These are phyloP conservation scores for Aureobasidium mangrovei DNA, from an alignment of 2,329 filamentous ascomycete species.

Conservation along the genomic window DNA sequence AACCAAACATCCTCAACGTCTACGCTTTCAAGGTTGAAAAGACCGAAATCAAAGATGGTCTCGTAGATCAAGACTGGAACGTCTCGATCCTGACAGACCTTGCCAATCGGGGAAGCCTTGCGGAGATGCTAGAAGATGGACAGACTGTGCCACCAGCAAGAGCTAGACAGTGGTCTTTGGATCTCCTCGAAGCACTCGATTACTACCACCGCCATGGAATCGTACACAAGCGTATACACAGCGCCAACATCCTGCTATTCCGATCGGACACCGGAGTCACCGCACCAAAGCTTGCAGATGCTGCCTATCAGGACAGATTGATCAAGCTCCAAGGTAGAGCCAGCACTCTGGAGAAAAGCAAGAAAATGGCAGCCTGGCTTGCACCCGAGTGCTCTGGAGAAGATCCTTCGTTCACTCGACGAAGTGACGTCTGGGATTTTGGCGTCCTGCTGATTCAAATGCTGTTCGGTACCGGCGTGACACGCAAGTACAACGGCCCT, in stretches of 20 bases:
- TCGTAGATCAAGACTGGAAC: conserved; percentile 47
- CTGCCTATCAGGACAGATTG: conserved; percentile 50
- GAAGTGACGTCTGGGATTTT: conserved; percentile 92
- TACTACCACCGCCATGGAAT: conserved; percentile 80
- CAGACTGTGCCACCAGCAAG: conserved; percentile 56
- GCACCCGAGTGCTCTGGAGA: conserved; percentile 23
- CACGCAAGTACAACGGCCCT: conserved; percentile 71
- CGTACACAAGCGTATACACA: conserved; percentile 68
- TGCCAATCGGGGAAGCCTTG: conserved; percentile 72
- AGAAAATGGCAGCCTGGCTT: conserved; percentile 35
- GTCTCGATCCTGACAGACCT: conserved; percentile 67
- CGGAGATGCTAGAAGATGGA: conserved; percentile 72
- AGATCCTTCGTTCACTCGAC: conserved; percentile 49
- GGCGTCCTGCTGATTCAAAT: conserved; percentile 89
- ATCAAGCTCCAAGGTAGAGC: conserved; percentile 8
- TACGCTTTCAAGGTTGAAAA: conserved; percentile 63
- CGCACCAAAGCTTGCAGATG: conserved; percentile 65
- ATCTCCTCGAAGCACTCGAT: conserved; percentile 79
- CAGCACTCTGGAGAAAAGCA: neutral
- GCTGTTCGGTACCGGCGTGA: conserved; percentile 74
- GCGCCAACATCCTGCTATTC: conserved; percentile 70
- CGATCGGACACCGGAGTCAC: conserved; percentile 56
- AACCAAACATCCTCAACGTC: conserved; percentile 69
- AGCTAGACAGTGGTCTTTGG: conserved; percentile 82
- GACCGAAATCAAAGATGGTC: neutral